Base-by-base conservation (phyloP, 23 red algal genomes). In the Gracilaria gracilis region DNA sequence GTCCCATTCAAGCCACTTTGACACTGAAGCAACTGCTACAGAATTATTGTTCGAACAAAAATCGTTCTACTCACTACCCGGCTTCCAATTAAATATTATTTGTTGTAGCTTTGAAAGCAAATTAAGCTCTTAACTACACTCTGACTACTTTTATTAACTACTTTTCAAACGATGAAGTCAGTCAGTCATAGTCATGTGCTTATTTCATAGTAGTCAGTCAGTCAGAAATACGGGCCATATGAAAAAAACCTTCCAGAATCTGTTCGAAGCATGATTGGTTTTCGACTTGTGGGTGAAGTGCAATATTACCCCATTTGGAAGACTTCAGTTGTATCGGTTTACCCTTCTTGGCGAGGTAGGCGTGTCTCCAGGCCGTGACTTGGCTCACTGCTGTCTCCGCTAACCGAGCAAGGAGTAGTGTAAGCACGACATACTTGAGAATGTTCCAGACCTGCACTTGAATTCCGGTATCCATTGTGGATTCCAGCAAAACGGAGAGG, bases 341-440 rank as follows among this genome's bases (percentile, higher is more conserved):
- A 25, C 66, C 66, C 12, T 35, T 4, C 3, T 71, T 34, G 66
- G 35, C 66, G 66, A 71, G 66, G 5, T 71, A 34, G 66, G 66
- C 66, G 27, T 71, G 28, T 71, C 66, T 71, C 66, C 66, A 71
- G 5, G 31, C 66, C 9, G 66, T 71, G 66, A 71, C 17, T 29
- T 25, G 28, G 66, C 5, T 17, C 66, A 71, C 35, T 3, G 66
- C 66, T 8, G 3, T 34, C 66, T 71, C 66, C 12, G 66, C 66
- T 2, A 71, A 5, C 6, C 12, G 66, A 5, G 66, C 66, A 25
- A 71, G 66, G 1, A 71, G 5, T 1, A 71, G 66, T 19, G 66
- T 71, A 5, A 71, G 66, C 31, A 34, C 2, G 6, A 71, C 28
- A 25, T 71, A 71, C 66, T 71, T 71, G n/a, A 71, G 66, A 17